A percentile compares a stretch with the other conserved stretches of the same genome.
Evolutionary conservation across 306 rosid genomes (phyloP).

Genomic region (Cucumis hystrix): DNA sequence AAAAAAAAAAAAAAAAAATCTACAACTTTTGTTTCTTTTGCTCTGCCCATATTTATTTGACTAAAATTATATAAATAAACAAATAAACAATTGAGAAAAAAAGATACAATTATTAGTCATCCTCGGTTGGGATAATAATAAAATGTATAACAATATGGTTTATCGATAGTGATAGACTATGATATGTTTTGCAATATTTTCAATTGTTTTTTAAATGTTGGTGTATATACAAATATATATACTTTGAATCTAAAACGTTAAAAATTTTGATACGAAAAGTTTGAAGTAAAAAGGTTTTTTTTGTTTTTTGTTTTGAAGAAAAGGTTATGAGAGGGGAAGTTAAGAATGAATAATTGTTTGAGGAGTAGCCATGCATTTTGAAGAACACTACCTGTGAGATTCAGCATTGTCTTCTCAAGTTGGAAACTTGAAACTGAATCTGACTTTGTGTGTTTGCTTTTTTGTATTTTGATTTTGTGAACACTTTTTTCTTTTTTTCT

Average conservation of each 20-base stretch:
- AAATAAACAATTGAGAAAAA: background rate
- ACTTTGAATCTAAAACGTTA: no score
- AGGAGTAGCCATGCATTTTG: background rate
- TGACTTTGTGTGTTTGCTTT: background rate
- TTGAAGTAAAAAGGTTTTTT: no score
- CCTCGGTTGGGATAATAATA: no score
- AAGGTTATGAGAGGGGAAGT: background rate
- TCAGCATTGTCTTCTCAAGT: background rate
- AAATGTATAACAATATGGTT: no score
- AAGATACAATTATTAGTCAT: background rate
- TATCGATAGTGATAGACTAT: no score
- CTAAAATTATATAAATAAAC: background rate
- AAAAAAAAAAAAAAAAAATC: background rate
- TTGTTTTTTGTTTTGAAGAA: background rate
- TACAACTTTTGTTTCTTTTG: background rate
- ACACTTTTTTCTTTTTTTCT: no score
- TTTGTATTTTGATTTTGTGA: background rate
- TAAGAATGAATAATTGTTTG: background rate
- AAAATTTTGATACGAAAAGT: no score
- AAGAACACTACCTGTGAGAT: background rate
- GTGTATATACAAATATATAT: no score
- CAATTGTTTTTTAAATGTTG: no score
- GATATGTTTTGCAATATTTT: no score
- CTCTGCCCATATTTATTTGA: background rate
- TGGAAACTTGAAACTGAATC: conserved; percentile 1